phyloP scores from a whole-genome alignment of 768 basidiomycete genomes.

The Rhizopogon rudus region DNA sequence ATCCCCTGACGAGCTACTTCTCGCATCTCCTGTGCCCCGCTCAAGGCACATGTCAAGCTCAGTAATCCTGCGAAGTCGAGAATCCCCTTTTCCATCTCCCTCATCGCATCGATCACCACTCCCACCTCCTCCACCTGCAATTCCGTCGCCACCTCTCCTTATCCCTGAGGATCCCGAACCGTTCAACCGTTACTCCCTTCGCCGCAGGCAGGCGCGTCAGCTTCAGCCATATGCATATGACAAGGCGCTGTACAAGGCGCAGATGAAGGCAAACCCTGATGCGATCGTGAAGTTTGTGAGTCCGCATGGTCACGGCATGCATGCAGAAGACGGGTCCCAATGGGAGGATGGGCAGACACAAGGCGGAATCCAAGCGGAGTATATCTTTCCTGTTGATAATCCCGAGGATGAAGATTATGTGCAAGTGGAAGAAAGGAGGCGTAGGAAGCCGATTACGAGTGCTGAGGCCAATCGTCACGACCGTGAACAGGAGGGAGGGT shows the following conservation, averaged over 20 bases:
- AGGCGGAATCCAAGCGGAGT: conserved; percentile 22
- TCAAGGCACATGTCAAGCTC: background rate
- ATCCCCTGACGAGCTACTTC: conserved; percentile 21
- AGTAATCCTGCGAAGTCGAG: background rate
- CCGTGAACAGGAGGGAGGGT: conserved; percentile 7
- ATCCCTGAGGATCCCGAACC: conserved; percentile 15
- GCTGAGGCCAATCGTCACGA: conserved; percentile 1
- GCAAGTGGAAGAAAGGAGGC: conserved; percentile 7
- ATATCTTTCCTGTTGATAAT: conserved; percentile 17
- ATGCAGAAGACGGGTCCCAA: conserved; percentile 20
- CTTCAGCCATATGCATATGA: conserved; percentile 61
- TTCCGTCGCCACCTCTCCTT: background rate
- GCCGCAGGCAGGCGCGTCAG: conserved; percentile 50
- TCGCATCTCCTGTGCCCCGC: conserved; percentile 5
- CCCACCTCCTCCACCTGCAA: conserved; percentile 4
- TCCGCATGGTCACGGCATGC: conserved; percentile 19
- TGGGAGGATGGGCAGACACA: conserved; percentile 22
- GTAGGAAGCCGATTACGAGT: conserved; percentile 2
- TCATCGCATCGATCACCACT: background rate
- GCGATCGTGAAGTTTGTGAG: conserved; percentile 55
- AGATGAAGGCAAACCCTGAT: conserved; percentile 53
- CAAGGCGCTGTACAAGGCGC: conserved; percentile 43
- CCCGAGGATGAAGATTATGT: conserved; percentile 23
- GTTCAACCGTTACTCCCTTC: conserved; percentile 46
- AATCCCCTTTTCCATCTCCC: background rate